Conservation (phyloP, 345 rosid genomes). For the Salix dunnii region DNA sequence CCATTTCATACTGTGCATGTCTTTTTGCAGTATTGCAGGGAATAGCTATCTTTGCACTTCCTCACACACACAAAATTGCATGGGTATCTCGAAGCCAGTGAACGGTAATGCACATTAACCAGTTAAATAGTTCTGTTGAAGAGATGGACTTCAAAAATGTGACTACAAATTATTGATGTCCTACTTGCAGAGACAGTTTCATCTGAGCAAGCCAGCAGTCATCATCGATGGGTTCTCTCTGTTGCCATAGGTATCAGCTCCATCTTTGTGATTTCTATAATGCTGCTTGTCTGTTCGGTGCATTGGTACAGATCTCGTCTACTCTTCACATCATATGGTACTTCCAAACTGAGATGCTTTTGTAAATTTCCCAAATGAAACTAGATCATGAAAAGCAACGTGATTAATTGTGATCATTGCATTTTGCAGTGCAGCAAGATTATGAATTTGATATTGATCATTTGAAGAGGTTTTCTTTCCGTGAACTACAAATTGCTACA, state of each 20-base stretch:
- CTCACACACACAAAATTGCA: constrained; percentile 47
- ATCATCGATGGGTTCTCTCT: constrained; percentile 58
- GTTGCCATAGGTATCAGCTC: constrained; percentile 62
- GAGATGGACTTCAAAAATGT: neutral
- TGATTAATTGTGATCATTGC: constrained; percentile 11
- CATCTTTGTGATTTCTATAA: constrained; percentile 57
- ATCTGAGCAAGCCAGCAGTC: constrained; percentile 34
- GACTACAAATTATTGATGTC: neutral
- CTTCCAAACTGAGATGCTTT: neutral
- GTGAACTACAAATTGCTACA: constrained; percentile 80
- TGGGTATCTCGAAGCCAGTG: constrained; percentile 43
- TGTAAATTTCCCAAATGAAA: neutral
- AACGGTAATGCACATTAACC: constrained; percentile 47
- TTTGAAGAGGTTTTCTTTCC: constrained; percentile 74
- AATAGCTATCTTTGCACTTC: constrained; percentile 67
- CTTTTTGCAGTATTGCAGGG: constrained; percentile 54
- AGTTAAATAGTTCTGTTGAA: constrained; percentile 1
- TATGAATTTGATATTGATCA: constrained; percentile 82
- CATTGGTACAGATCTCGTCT: constrained; percentile 74
- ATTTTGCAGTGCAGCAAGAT: constrained; percentile 75
- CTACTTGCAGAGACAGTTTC: constrained; percentile 42
- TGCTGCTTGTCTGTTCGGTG: constrained; percentile 70
- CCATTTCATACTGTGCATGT: constrained; percentile 7
- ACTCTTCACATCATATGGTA: constrained; percentile 61
- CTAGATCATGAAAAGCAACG: neutral